Evolutionary conservation across 345 rosid species (phyloP).

Genomic region (Trapa bicornis): DNA sequence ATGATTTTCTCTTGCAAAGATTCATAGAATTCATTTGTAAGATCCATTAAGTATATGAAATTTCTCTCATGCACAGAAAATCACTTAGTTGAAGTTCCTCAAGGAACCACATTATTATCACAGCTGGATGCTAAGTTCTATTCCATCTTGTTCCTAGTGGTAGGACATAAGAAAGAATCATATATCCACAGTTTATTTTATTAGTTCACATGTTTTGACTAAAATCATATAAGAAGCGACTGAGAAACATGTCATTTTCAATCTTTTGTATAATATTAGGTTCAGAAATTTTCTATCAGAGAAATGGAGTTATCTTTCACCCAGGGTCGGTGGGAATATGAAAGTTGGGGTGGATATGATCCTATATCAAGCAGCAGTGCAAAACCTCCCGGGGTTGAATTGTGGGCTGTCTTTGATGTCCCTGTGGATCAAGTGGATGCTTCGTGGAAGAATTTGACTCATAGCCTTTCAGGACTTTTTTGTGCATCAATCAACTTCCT

Average conservation of each 20-base stretch:
- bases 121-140: background rate
- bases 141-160: background rate
- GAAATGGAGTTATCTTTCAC: slow-evolving; percentile 97
- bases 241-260: too few relatives aligned
- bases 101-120: background rate
- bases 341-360: slow-evolving; percentile 94
- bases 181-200: too few relatives aligned
- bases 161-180: too few relatives aligned
- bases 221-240: too few relatives aligned
- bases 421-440: slow-evolving; percentile 58
- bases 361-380: slow-evolving; percentile 77
- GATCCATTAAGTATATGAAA: background rate
- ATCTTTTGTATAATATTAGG: slow-evolving; percentile 25
- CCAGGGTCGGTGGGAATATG: slow-evolving; percentile 97
- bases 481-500: slow-evolving; percentile 92
- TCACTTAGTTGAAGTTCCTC: background rate
- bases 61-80: background rate
- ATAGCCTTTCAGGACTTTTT: slow-evolving; percentile 83
- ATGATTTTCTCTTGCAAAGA: background rate
- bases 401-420: slow-evolving; percentile 94
- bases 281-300: slow-evolving; percentile 52
- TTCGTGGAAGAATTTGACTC: slow-evolving; percentile 83
- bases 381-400: slow-evolving; percentile 91
- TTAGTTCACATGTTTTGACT: too few relatives aligned
- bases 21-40: background rate